These are phyloP conservation scores for Yamadazyma nakazawae DNA, from an alignment of 805 yeast species.

Conservation along the genomic window DNA sequence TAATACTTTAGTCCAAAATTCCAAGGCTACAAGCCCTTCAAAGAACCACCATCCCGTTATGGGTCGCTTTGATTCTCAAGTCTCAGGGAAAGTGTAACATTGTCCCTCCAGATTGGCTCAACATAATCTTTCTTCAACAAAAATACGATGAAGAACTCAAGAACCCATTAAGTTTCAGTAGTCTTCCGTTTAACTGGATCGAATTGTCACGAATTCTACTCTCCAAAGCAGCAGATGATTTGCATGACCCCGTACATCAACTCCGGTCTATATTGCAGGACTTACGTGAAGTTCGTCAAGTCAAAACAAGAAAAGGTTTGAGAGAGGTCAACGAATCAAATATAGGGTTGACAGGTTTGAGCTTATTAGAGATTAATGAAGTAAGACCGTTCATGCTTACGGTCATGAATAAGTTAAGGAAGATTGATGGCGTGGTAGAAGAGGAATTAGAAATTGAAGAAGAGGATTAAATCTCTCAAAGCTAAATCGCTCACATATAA, in stretches of 20 bases:
- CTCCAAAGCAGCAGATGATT: constrained; percentile 72
- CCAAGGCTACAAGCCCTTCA: constrained; percentile 67
- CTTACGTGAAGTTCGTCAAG: constrained; percentile 74
- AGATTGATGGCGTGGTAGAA: constrained; percentile 41
- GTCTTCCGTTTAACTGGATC: constrained; percentile 86
- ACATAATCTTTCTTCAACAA: constrained; percentile 47
- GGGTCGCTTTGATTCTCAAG: constrained; percentile 83
- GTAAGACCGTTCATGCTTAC: constrained; percentile 75
- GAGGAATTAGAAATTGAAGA: constrained; percentile 10
- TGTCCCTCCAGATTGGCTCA: constrained; percentile 84
- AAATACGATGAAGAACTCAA: constrained; percentile 66
- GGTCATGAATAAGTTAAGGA: constrained; percentile 76
- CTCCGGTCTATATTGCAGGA: constrained; percentile 75
- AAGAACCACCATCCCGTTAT: constrained; percentile 69
- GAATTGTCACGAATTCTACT: constrained; percentile 72
- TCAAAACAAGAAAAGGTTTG: constrained; percentile 80
- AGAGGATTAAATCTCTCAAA: not conserved
- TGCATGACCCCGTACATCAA: constrained; percentile 67
- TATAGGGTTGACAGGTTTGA: constrained; percentile 76
- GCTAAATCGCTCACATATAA: not conserved
- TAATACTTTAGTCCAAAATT: constrained; percentile 35
- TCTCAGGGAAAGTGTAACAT: constrained; percentile 84
- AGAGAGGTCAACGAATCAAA: constrained; percentile 76
- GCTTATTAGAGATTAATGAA: constrained; percentile 83
- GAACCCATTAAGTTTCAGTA: constrained; percentile 56